Percentiles rank a stretch among this genome's conserved stretches.
phyloP scores from a whole-genome alignment of 345 rosid species.

The Pelargonium nanum region DNA sequence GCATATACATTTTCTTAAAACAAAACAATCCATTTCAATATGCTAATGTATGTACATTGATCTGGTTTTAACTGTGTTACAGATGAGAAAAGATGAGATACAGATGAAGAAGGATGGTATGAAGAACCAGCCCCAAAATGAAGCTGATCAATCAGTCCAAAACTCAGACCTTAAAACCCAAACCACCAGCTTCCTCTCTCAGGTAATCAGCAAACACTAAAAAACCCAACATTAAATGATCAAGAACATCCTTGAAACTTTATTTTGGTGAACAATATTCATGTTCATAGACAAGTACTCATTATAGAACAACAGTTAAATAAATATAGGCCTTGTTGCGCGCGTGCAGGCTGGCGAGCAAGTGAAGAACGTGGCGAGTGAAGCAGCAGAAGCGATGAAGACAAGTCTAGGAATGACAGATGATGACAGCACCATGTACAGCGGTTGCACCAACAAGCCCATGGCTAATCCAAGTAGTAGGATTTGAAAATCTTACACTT shows the following conservation, averaged over 20 bases:
- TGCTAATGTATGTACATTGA: not conserved
- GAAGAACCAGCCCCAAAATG: too few species aligned
- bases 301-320: too few species aligned
- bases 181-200: not conserved
- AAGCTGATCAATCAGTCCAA: not conserved
- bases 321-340: too few species aligned
- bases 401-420: not conserved
- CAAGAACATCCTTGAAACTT: too few species aligned
- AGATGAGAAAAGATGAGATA: not conserved
- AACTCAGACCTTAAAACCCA: not conserved
- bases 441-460: not conserved
- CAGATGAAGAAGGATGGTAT: not conserved
- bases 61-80: too few species aligned
- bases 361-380: not conserved
- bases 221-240: too few species aligned
- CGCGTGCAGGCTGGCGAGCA: not conserved
- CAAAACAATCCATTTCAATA: not conserved
- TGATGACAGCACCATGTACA: not conserved
- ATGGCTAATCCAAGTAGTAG: not conserved
- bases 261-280: not conserved
- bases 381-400: not conserved
- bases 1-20: too few species aligned
- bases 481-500: not conserved
- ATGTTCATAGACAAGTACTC: not conserved
- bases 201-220: not conserved